A percentile compares a stretch with the other conserved stretches of the same genome.
Evolutionary conservation across 2,329 filamentous ascomycete genomes (phyloP).

Genomic region (Plectosphaerella sp.): DNA sequence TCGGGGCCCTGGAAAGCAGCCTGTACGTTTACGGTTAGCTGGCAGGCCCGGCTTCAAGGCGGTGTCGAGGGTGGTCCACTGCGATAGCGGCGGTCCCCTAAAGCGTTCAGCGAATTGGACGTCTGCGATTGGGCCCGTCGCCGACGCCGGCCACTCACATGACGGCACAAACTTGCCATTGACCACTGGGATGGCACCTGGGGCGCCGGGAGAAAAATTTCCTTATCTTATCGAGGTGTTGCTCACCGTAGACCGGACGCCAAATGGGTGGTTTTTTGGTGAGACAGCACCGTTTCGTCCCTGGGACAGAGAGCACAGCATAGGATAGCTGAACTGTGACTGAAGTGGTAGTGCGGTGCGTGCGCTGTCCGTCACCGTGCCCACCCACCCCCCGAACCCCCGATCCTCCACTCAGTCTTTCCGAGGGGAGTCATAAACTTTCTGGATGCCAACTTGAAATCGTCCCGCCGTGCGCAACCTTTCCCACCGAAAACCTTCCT

Average conservation of each 20-base stretch:
- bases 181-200: no score
- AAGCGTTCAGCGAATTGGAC: not conserved
- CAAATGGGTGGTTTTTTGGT: constrained; percentile 2
- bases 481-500: not conserved
- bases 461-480: no score
- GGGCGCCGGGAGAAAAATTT: constrained; percentile 10
- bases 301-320: no score
- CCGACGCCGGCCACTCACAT: not conserved
- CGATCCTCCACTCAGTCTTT: no score
- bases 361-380: no score
- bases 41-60: no score
- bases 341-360: no score
- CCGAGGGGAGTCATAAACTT: no score
- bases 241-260: constrained; percentile 6
- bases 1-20: not conserved
- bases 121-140: not conserved
- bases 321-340: no score
- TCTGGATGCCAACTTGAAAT: no score
- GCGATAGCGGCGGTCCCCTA: constrained; percentile 1
- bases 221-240: constrained; percentile 13
- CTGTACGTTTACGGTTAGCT: not conserved
- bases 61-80: not conserved
- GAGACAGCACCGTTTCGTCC: not conserved
- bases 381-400: no score
- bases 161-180: not conserved